Evolutionary conservation across 2,329 filamentous ascomycete species (phyloP).

Genomic region (Huntiella moniliformis): DNA sequence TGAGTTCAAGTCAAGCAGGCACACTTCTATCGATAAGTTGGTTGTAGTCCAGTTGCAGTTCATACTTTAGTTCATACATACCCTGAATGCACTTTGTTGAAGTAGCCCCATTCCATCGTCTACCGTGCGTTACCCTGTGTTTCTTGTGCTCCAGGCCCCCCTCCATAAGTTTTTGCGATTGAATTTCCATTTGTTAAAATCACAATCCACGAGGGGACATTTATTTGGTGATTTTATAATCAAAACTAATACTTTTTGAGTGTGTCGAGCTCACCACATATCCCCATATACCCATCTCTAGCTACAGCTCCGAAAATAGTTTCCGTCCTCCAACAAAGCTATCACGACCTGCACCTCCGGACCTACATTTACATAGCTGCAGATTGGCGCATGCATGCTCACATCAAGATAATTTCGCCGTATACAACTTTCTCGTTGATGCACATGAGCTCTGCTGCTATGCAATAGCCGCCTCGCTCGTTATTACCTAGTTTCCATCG

Average conservation of each 20-base stretch:
- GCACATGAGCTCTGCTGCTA: constrained; percentile 16
- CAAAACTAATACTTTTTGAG: no score
- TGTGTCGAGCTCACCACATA: no score
- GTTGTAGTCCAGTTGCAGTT: background rate
- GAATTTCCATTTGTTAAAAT: background rate
- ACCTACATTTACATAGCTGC: no score
- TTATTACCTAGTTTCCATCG: background rate
- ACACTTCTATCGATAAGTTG: background rate
- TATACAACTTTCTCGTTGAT: background rate
- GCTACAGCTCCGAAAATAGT: no score
- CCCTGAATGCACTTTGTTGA: constrained; percentile 2
- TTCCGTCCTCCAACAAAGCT: no score
- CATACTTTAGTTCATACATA: no score
- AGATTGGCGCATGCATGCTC: no score
- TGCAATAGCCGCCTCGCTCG: constrained; percentile 25
- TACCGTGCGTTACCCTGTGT: constrained; percentile 3
- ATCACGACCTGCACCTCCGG: no score
- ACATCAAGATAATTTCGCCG: no score
- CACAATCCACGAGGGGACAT: background rate
- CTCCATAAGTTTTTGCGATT: constrained; percentile 3
- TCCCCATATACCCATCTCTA: no score
- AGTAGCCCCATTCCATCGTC: background rate
- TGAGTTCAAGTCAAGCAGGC: background rate
- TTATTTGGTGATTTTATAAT: no score
- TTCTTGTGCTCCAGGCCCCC: background rate